Evolutionary conservation across 2,329 filamentous ascomycete genomes (phyloP).

Genomic region (Ophiostoma montium): DNA sequence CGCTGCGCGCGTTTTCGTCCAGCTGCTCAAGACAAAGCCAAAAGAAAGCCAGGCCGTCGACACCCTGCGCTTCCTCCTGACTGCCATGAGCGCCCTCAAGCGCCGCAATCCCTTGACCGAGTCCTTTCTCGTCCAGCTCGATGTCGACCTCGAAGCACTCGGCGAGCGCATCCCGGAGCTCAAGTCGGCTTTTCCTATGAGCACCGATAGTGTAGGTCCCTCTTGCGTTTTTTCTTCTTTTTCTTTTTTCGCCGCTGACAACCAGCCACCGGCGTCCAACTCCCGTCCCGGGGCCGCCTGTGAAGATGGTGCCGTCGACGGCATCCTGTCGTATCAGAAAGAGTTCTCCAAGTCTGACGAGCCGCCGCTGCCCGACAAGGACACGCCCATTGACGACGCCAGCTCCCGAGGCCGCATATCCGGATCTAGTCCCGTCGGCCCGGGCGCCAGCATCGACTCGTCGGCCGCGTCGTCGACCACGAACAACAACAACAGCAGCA

Average conservation of each 20-base stretch:
- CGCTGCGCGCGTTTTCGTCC: slow-evolving; percentile 86
- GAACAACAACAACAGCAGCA: background rate
- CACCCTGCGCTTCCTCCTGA: slow-evolving; percentile 78
- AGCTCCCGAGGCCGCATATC: background rate
- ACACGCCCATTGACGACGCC: slow-evolving; percentile 3
- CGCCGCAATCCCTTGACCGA: slow-evolving; percentile 81
- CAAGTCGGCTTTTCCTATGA: slow-evolving; percentile 39
- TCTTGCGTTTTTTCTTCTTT: background rate
- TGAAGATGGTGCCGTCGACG: slow-evolving; percentile 18
- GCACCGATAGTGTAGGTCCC: slow-evolving; percentile 34
- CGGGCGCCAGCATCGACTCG: background rate
- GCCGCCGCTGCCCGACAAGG: background rate
- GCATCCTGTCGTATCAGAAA: slow-evolving; percentile 27
- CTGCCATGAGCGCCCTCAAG: slow-evolving; percentile 82
- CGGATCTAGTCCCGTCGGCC: slow-evolving; percentile 5
- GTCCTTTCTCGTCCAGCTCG: slow-evolving; percentile 84
- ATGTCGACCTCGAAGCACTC: slow-evolving; percentile 74
- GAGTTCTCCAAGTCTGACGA: slow-evolving; percentile 9
- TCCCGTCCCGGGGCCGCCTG: slow-evolving; percentile 9
- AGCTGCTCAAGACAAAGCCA: slow-evolving; percentile 88
- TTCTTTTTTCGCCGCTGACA: background rate
- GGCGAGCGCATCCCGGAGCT: slow-evolving; percentile 47
- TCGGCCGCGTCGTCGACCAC: too few species aligned
- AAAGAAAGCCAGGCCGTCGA: slow-evolving; percentile 66
- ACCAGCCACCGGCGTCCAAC: slow-evolving; percentile 1